phyloP scores from a whole-genome alignment of 345 rosid species.

The Acer saccharum region DNA sequence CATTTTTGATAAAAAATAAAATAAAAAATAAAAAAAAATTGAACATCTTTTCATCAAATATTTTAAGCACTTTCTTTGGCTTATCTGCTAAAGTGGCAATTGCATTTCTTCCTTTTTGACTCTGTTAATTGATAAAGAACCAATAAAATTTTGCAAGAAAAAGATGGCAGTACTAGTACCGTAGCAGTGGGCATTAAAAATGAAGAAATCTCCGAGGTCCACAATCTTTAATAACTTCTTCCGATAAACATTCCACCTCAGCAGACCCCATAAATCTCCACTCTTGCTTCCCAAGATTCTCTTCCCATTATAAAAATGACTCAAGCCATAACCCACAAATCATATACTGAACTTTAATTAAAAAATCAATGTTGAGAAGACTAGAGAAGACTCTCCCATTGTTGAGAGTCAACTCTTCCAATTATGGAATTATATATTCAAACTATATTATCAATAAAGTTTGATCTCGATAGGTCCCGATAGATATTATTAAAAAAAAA shows the following conservation, averaged over 20 bases:
- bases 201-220: neutral
- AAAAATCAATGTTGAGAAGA: too few relatives aligned
- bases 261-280: neutral
- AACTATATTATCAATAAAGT: too few relatives aligned
- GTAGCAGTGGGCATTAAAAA: neutral
- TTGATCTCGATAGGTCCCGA: too few relatives aligned
- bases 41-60: neutral
- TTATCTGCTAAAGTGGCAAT: slow-evolving; percentile 2
- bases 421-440: too few relatives aligned
- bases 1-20: neutral
- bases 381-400: too few relatives aligned
- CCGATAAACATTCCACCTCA: slow-evolving; percentile 4
- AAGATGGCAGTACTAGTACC: neutral
- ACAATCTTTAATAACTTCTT: neutral
- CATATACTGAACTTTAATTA: neutral
- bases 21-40: too few relatives aligned
- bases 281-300: slow-evolving; percentile 8
- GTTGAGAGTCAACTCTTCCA: too few relatives aligned
- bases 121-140: slow-evolving; percentile 22
- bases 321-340: neutral
- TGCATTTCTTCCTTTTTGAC: slow-evolving; percentile 25
- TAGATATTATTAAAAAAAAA: too few relatives aligned
- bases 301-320: neutral
- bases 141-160: neutral
- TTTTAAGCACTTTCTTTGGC: neutral